These are phyloP conservation scores for Talaromyces piceae DNA, from an alignment of 2,329 filamentous ascomycete genomes.

Conservation along the genomic window DNA sequence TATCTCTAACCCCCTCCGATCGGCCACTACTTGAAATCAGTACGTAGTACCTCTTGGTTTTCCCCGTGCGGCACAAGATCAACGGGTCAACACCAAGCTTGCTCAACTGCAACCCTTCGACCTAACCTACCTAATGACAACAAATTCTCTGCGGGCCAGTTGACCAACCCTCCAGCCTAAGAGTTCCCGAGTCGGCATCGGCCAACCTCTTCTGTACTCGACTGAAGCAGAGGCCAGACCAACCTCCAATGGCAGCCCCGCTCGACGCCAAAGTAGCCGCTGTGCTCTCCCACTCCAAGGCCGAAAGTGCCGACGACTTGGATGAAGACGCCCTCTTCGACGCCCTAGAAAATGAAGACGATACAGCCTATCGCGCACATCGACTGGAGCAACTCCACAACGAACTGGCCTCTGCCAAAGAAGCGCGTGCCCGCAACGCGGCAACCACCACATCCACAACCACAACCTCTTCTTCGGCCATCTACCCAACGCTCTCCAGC, in stretches of 20 bases:
- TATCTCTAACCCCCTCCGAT: too few species aligned
- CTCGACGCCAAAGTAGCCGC: conserved; percentile 11
- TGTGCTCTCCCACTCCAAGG: conserved; percentile 24
- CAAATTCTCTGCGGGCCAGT: too few species aligned
- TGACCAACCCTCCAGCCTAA: too few species aligned
- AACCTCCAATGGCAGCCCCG: conserved; percentile 1
- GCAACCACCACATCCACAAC: conserved; percentile 1
- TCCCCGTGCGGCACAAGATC: too few species aligned
- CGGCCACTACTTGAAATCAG: too few species aligned
- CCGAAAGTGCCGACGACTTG: conserved; percentile 34
- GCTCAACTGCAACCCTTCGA: too few species aligned
- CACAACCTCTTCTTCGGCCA: conserved; percentile 10
- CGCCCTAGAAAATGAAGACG: conserved; percentile 47
- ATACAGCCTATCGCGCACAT: conserved; percentile 48
- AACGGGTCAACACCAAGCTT: too few species aligned
- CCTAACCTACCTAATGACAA: too few species aligned
- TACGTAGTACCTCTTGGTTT: too few species aligned
- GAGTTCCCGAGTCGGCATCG: too few species aligned
- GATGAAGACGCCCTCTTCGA: conserved; percentile 56
- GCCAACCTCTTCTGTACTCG: too few species aligned
- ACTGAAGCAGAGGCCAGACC: too few species aligned
- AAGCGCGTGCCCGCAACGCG: conserved; percentile 32
- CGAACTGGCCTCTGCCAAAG: conserved; percentile 46
- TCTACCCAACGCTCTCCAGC: conserved; percentile 35
- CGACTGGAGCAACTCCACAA: conserved; percentile 54